These are phyloP conservation scores for Fraxinus xanthoxyloides DNA, from an alignment of 305 asterid species.

Conservation along the genomic window DNA sequence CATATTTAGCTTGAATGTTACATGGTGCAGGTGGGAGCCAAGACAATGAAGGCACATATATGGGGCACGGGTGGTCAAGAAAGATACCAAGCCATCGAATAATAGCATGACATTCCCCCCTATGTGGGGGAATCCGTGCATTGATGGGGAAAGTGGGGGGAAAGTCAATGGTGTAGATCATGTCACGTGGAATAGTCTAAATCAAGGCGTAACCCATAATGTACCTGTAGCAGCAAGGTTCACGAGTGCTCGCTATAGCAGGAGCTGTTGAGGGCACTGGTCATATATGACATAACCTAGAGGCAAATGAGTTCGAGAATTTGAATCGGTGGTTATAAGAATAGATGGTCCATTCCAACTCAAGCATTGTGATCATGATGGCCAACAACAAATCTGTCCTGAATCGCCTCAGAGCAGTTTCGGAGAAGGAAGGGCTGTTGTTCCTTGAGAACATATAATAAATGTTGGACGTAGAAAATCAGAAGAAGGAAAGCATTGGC, in stretches of 20 bases:
- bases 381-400: not conserved
- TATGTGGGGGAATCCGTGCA: no score
- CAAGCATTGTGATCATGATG: not conserved
- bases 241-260: not conserved
- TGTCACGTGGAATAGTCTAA: no score
- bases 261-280: not conserved
- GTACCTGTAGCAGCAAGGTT: no score
- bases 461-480: not conserved
- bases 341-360: not conserved
- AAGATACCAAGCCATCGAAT: not conserved
- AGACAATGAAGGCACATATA: not conserved
- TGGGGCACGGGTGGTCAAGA: not conserved
- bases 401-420: not conserved
- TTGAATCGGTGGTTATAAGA: not conserved
- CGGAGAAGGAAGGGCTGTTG: not conserved
- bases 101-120: no score
- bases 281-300: not conserved
- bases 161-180: no score
- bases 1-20: not conserved
- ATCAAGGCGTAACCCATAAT: no score
- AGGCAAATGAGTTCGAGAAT: not conserved
- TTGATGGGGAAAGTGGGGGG: no score
- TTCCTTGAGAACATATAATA: not conserved
- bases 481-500: not conserved
- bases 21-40: not conserved